Evolutionary conservation across 164 flowering plant genomes (phyloP).

Genomic region (Malania oleifera): DNA sequence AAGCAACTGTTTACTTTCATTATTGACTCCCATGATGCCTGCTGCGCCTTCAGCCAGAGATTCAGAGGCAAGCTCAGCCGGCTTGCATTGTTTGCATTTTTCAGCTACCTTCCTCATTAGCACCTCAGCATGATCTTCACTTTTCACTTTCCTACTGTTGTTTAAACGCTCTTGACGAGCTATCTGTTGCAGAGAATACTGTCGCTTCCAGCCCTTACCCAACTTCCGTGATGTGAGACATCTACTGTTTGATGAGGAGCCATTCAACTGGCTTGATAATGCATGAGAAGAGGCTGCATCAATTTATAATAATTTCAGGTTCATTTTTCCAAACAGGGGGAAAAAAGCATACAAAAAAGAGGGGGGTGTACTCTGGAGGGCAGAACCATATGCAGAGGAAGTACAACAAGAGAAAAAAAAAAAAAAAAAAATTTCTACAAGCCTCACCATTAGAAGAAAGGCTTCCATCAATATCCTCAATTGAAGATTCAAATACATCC

Average conservation of each 20-base stretch:
- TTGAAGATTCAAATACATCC: conserved; percentile 55
- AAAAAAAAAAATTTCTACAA: background rate
- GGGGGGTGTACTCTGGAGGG: too few species aligned
- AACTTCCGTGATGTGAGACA: conserved; percentile 38
- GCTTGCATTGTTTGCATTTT: conserved; percentile 28
- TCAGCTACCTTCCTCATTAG: conserved; percentile 23
- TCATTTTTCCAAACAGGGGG: background rate
- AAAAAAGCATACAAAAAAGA: background rate
- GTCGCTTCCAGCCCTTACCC: conserved; percentile 60
- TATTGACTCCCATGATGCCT: conserved; percentile 22
- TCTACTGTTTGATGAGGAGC: conserved; percentile 42
- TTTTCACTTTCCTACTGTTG: conserved; percentile 62
- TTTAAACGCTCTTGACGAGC: conserved; percentile 82
- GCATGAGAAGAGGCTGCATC: conserved; percentile 41
- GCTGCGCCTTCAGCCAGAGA: conserved; percentile 29
- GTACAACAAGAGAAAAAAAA: background rate
- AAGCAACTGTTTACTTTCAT: conserved; percentile 15
- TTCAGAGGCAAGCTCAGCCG: conserved; percentile 23
- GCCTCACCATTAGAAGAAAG: conserved; percentile 36
- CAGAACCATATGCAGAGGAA: background rate
- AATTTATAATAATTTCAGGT: background rate
- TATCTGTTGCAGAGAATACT: conserved; percentile 60
- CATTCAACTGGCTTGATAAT: conserved; percentile 32
- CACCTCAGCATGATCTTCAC: conserved; percentile 32
- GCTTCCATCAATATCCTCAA: conserved; percentile 25